A percentile compares a stretch with the other conserved stretches of the same genome.
These are phyloP conservation scores for Discostella stelligeroides DNA, from an alignment of 108 stramenopile genomes.

Conservation along the genomic window DNA sequence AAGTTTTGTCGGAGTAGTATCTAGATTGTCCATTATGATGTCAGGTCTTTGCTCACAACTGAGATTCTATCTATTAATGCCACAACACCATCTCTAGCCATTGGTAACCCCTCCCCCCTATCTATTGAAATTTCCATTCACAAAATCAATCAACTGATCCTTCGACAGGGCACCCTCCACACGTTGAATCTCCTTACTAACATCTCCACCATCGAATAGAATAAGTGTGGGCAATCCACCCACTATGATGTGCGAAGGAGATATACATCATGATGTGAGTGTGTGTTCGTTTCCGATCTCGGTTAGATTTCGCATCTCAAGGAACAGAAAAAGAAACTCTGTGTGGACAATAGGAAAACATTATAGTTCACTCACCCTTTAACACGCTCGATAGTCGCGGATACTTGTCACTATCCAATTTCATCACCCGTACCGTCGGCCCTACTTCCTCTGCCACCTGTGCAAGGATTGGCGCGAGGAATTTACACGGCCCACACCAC, in stretches of 20 bases:
- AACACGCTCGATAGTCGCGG: constrained; percentile 57
- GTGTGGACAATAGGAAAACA: too few species aligned
- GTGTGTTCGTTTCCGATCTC: too few species aligned
- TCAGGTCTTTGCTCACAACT: too few species aligned
- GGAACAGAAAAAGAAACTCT: too few species aligned
- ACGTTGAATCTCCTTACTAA: constrained; percentile 48
- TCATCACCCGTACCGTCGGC: constrained; percentile 64
- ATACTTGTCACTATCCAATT: constrained; percentile 82
- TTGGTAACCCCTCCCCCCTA: background rate
- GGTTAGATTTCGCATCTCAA: background rate
- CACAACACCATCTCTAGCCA: too few species aligned
- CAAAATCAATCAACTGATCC: constrained; percentile 65
- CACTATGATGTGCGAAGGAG: constrained; percentile 54
- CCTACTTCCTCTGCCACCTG: constrained; percentile 69
- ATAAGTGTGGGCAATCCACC: constrained; percentile 52
- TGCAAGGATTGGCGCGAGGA: constrained; percentile 72
- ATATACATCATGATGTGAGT: too few species aligned
- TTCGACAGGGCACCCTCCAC: constrained; percentile 84
- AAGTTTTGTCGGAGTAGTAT: constrained; percentile 16
- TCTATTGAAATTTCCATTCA: constrained; percentile 27
- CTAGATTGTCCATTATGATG: too few species aligned
- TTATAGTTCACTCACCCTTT: constrained; percentile 56
- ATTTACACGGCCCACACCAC: constrained; percentile 92
- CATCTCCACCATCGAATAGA: constrained; percentile 56
- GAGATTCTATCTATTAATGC: too few species aligned